Conservation (phyloP, 257 asterid genomes). For the Solanum rostratum region DNA sequence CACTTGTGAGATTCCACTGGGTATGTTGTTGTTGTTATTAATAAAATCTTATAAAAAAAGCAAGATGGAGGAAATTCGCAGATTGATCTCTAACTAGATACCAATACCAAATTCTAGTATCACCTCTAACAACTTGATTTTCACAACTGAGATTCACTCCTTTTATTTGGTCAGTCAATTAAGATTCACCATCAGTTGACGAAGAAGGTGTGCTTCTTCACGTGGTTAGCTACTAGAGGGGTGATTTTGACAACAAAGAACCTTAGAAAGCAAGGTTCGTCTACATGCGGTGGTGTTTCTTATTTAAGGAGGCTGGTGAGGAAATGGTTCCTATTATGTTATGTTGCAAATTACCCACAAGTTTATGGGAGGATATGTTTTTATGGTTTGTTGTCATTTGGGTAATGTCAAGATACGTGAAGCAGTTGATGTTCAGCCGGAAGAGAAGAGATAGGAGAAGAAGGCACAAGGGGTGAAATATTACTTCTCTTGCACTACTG, state of each 20-base stretch:
- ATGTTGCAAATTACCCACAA: neutral
- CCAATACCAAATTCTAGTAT: neutral
- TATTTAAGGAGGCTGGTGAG: neutral
- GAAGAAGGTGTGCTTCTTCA: neutral
- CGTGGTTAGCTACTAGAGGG: neutral
- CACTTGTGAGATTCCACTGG: too few relatives aligned
- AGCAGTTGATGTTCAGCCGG: too few relatives aligned
- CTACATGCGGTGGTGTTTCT: neutral
- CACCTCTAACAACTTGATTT: neutral
- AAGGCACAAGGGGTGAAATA: too few relatives aligned
- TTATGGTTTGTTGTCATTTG: too few relatives aligned
- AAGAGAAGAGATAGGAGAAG: too few relatives aligned
- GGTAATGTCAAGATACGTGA: too few relatives aligned
- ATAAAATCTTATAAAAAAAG: neutral
- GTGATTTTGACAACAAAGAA: too few relatives aligned
- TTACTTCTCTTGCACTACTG: too few relatives aligned
- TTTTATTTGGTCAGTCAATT: neutral
- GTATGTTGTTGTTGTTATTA: neutral
- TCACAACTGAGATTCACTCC: too few relatives aligned
- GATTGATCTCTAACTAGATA: neutral
- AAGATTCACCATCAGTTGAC: neutral
- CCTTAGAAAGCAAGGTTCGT: neutral
- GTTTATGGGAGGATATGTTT: too few relatives aligned
- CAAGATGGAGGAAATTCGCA: neutral
- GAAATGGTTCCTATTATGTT: neutral